Base-by-base conservation (phyloP, 106 monocot species). In the Iris macrosiphon region DNA sequence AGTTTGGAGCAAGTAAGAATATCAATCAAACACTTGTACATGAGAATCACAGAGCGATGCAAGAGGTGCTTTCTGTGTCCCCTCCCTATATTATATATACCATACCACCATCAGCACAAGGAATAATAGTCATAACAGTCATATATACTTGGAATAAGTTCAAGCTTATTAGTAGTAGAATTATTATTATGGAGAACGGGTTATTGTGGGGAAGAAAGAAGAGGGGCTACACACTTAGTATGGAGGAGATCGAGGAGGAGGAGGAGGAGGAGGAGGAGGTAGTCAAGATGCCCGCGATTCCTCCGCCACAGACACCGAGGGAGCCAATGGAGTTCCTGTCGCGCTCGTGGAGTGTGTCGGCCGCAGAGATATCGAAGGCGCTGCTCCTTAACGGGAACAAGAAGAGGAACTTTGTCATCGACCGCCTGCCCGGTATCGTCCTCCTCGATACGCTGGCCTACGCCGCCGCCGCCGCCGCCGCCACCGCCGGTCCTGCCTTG, bases 281-380 rank as follows among this genome's bases (percentile, higher is more conserved):
- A 11, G 37, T 38, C 22, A 64, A 23, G 9, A 31, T 74, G 17
- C 52, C 72, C 31, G 56, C 46, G 30, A 80, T 77, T 54, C 72
- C 72, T 7, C 79, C 84, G 18, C 84, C 82, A 32, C 81, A 82
- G 49, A 88, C 85, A n/a, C 84, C 88, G 15, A 72, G 55, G 27
- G 94, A 94, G 61, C 84, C 94, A 7, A 85, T 94, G 88, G 88
- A 89, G 52, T 88, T 85, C 70, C 62, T 94, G 29, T 78, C 94
- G 31, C 60, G 84, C 48, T 85, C 94, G 18, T 94, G 88, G 94
- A 81, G 73, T 56, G 72, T 88, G 53, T 94, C 94, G 12, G 84
- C 88, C 1, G 60, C 71, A 4, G 94, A 88, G 71, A 89, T 89
- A 48, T 89, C 94, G 9, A 81, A 68, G 39, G 85, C 85, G 17